Evolutionary conservation across 2,329 filamentous ascomycete species (phyloP), one percentile per base, ranked within the genome.

Genomic region (Penicillium sp.): DNA sequence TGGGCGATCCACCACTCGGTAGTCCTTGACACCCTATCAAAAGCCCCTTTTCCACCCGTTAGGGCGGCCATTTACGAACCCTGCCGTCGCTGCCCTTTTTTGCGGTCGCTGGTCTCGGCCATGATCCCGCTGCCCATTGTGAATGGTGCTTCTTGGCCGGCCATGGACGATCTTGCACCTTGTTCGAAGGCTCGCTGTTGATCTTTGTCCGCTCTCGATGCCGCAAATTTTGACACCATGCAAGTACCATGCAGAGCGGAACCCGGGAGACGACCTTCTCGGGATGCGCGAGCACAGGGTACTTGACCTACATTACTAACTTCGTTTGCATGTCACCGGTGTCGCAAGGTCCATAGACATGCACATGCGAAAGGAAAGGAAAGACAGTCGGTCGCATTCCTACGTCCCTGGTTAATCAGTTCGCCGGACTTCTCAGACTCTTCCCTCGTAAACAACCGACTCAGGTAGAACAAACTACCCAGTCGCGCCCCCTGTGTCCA

Each of bases 41-140:
- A 14, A 34, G 24, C 52, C 59, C 61, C 59, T 50, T 63, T 62
- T 59, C 42, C 44, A 54, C 53, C 54, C 55, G 57, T 61, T 54
- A 47, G 40, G 52, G 54, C 42, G 2, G 36, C 38, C 31, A 54
- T 49, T 52, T 44, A 52, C 49, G 47, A 58, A 57, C 53, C 58
- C 54, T 61, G 51, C 54, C 51, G 47, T 44, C 56, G 48, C 27
- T 36, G 47, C 22, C 32, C 47, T 52, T 55, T 52, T 54, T 51
- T 47, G 47, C 42, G 40, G 44, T 52, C 29, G 47, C 43, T 14
- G 49, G 24, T 31, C 24, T 47, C 11, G 43, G 29, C 21, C 47
- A 43, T 46, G 36, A 40, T 31, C 11, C 47, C 39, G 13, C 53
- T 54, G 34, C 29, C 11, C 27, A 40, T 31, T 29, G 43, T 55